A percentile compares a stretch with the other conserved stretches of the same genome.
Conservation (phyloP, 73 alveolate genomes). For the Symbiodinium natans region DNA sequence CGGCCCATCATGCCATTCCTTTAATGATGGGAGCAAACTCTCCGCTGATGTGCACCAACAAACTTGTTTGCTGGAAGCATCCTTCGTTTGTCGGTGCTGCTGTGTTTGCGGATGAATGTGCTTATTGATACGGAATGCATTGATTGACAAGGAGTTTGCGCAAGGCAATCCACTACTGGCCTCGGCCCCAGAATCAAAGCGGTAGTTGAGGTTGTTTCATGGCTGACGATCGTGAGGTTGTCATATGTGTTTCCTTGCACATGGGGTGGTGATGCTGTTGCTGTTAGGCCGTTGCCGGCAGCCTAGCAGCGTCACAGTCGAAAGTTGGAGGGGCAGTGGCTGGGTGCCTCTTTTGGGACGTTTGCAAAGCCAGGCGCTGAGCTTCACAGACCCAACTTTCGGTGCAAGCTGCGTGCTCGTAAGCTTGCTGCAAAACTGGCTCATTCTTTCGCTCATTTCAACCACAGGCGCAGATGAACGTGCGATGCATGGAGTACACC, state of each 20-base stretch:
- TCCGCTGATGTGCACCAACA: too few relatives aligned
- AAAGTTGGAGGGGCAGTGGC: constrained; percentile 77
- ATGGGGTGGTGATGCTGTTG: neutral
- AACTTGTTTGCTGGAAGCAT: too few relatives aligned
- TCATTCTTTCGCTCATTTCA: neutral
- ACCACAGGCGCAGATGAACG: constrained; percentile 36
- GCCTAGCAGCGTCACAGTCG: constrained; percentile 36
- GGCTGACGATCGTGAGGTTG: too few relatives aligned
- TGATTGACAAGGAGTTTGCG: neutral
- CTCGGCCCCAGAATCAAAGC: neutral
- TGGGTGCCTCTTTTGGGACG: constrained; percentile 73
- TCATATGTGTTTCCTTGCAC: neutral
- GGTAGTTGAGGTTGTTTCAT: too few relatives aligned
- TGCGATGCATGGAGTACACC: constrained; percentile 47
- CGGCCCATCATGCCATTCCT: too few relatives aligned
- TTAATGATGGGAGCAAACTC: too few relatives aligned
- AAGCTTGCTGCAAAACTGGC: neutral
- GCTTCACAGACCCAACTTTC: neutral
- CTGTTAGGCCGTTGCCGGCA: constrained; percentile 32
- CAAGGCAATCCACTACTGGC: constrained; percentile 18
- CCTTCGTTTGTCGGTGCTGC: too few relatives aligned
- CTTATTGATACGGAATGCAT: too few relatives aligned
- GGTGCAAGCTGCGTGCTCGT: neutral
- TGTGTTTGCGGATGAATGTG: too few relatives aligned
- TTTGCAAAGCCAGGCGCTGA: constrained; percentile 26